Evolutionary conservation across 1,284 basidiomycete species (phyloP), one percentile per base, ranked within the genome.

Genomic region (Crucibulum cyathiforme): DNA sequence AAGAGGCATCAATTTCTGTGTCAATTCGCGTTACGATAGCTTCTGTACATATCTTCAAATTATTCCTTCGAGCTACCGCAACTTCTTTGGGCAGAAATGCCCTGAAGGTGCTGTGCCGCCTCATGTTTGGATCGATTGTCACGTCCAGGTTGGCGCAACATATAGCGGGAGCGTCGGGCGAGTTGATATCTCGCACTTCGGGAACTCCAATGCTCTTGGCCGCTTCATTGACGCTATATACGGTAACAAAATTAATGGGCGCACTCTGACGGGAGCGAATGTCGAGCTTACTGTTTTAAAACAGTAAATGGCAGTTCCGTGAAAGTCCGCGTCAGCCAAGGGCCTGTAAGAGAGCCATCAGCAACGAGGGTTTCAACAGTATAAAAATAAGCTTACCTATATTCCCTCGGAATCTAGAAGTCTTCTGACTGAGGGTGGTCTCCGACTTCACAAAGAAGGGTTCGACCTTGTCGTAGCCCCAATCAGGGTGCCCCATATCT

Each of bases 361-460:
- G 17, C 3, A 13, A 13, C 41, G 17, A 17, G 41, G 5, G 3
- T 13, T 17, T 43, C 17, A 17, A 43, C 41, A 43, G 17, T 13
- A 17, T 13, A 24, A 4, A 24, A 24, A 24, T 24, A 24, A 24
- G 4, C 24, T 24, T 24, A 43, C 70, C 70, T 49, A 58, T 10
- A 15, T 56, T 57, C 1, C 70, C 69, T 35, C 65, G 63, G 52
- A 60, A 58, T n/a, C 54, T 31, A 3, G 64, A 59, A 36, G 24
- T 36, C n/a, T 51, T 41, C 41, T 50, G 54, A 43, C 53, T 62
- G 8, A 66, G 49, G 5, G 50, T 53, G 8, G 55, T 64, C 57
- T 77, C 73, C 1, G 70, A 69, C 51, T 73, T 74, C 13, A 55
- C 58, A 60, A 78, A 77, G 57, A 69, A 73, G 0, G 71, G 70